Evolutionary conservation across 441 rosid genomes (phyloP), one percentile per base, ranked within the genome.

Genomic region (Gossypium schwendimanii): DNA sequence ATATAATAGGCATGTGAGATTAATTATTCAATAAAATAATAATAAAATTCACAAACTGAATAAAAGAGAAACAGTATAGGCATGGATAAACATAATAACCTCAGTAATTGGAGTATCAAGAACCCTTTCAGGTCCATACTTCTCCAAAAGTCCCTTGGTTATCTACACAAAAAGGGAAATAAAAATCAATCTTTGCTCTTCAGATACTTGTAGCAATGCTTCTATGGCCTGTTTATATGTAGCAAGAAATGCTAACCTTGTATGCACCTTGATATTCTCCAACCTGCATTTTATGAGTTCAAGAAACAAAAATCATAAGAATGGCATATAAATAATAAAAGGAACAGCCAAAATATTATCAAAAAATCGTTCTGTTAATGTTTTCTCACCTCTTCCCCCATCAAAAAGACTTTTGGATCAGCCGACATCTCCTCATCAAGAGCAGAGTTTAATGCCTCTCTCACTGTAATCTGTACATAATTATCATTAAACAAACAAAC

Each of bases 71-170:
- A 3, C 9, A 54, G 59, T 23, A 54, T 54, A 54, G 26, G 26
- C 59, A 54, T 18, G 36, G 45, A 61, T n/a, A 6, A 44, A 6
- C 23, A 12, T 15, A 73, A 17, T 44, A 55, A 88, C 99, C 97
- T 94, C 97, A 12, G 98, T 91, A 76, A 92, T 95, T 41, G 99
- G 99, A 41, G 99, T 95, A 77, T 95, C 98, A 47, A 83, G 88
- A 81, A 95, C 98, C 84, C 99, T 87, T 49, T 91, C 96, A 63
- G 97, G 99, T 76, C 98, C 98, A 82, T 91, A 89, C 82, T 89
- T 92, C 55, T 92, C 96, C 89, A 95, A 71, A 65, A 95, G 91
- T 36, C 98, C 97, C 85, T 91, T 95, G 65, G 97, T 45, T 61
- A 94, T 83, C 98, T 94, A 77, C 36, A 24, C 26, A 23, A 58